Conservation (phyloP, 371 early-diverging fungal genomes). For the Umbelopsis sp. region DNA sequence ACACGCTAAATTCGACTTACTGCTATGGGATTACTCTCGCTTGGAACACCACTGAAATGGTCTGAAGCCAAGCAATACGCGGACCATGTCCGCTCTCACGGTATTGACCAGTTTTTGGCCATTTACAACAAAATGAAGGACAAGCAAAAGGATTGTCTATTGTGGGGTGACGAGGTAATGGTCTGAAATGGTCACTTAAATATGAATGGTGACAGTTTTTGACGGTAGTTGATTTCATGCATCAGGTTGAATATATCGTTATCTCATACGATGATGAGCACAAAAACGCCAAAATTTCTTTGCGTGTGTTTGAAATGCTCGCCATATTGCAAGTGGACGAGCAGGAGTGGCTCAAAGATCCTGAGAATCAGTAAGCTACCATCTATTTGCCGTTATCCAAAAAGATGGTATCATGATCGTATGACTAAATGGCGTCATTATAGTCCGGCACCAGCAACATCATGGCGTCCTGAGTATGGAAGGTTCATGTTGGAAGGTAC, state of each 20-base stretch:
- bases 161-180: slow-evolving; percentile 97
- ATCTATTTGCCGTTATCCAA: not conserved
- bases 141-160: slow-evolving; percentile 72
- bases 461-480: slow-evolving; percentile 97
- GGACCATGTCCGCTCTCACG: slow-evolving; percentile 89
- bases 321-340: slow-evolving; percentile 78
- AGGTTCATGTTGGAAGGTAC: slow-evolving; percentile 96
- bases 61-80: slow-evolving; percentile 85
- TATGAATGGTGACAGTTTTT: not conserved
- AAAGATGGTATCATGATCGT: not conserved
- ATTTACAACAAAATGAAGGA: slow-evolving; percentile 84
- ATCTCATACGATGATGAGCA: slow-evolving; percentile 77
- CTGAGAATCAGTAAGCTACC: not conserved
- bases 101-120: slow-evolving; percentile 92
- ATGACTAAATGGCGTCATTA: not conserved
- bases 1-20: not conserved
- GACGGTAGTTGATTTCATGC: not conserved
- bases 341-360: slow-evolving; percentile 49
- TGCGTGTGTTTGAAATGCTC: slow-evolving; percentile 86
- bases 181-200: not conserved
- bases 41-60: slow-evolving; percentile 97
- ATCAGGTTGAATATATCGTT: slow-evolving; percentile 91
- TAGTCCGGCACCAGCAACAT: slow-evolving; percentile 56
- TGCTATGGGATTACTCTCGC: slow-evolving; percentile 91
- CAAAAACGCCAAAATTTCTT: slow-evolving; percentile 74